These are phyloP conservation scores for Kodamaea ohmeri DNA, from an alignment of 1,139 yeast species.

Conservation along the genomic window DNA sequence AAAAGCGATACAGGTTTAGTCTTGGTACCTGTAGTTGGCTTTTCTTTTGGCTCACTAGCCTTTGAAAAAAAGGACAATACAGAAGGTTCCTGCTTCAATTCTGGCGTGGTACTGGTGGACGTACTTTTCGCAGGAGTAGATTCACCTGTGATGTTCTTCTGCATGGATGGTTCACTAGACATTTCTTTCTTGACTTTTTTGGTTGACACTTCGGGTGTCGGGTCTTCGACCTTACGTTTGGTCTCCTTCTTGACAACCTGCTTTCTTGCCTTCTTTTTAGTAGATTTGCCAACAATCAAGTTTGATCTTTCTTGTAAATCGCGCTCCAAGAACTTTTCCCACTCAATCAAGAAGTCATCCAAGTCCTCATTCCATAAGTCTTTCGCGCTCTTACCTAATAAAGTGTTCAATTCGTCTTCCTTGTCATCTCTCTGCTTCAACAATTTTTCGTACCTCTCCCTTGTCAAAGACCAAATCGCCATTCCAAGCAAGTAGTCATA, in stretches of 20 bases:
- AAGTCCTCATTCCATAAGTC: slow-evolving; percentile 87
- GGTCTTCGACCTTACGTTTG: slow-evolving; percentile 17
- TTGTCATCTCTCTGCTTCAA: slow-evolving; percentile 69
- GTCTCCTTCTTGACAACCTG: slow-evolving; percentile 22
- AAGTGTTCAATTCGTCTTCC: slow-evolving; percentile 65
- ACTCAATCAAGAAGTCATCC: slow-evolving; percentile 64
- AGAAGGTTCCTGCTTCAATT: slow-evolving; percentile 10
- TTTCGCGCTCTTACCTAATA: slow-evolving; percentile 72
- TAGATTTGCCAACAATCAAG: slow-evolving; percentile 26
- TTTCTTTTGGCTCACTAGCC: slow-evolving; percentile 6
- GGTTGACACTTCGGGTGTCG: slow-evolving; percentile 14
- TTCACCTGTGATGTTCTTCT: neutral
- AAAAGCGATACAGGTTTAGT: slow-evolving; percentile 21
- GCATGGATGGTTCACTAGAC: neutral
- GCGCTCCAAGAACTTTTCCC: slow-evolving; percentile 56
- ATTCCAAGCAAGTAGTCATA: slow-evolving; percentile 78
- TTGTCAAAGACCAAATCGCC: slow-evolving; percentile 92
- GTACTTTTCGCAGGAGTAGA: neutral
- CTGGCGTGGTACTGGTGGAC: slow-evolving; percentile 2
- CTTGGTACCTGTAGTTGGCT: slow-evolving; percentile 12
- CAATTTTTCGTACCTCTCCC: slow-evolving; percentile 80
- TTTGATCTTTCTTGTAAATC: slow-evolving; percentile 34
- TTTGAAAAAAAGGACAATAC: slow-evolving; percentile 21
- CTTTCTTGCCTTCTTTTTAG: slow-evolving; percentile 29
- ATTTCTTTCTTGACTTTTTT: slow-evolving; percentile 14